Base-by-base conservation (phyloP, 2,329 filamentous ascomycete genomes). In the Aureobasidium namibiae region DNA sequence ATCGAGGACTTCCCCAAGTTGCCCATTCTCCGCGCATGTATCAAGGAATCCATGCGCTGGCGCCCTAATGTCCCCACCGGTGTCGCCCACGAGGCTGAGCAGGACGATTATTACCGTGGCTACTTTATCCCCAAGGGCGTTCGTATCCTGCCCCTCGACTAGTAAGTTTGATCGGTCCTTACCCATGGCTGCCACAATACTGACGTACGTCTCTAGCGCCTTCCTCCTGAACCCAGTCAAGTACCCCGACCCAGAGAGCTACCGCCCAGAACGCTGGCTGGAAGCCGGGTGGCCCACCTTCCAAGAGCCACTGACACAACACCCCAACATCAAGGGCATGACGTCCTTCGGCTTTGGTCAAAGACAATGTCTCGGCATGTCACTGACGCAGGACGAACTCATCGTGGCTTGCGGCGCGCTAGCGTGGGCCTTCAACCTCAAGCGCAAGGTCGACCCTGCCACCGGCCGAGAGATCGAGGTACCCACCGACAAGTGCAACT, bases 281-380 rank as follows among this genome's bases (percentile, higher is more conserved):
- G 80, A 85, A 63, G 71, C 80, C n/a, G 74, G 73, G 21, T 87
- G 80, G 77, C 84, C 84, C 0, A 85, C 84, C 0, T 87, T 81
- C 72, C 81, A 85, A 66, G 83, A 82, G 66, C 84, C 84, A 0
- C 76, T 87, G n/a, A 79, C 79, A 1, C 77, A 79, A 59, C 86
- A 81, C 65, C 84, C 85, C 16, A 84, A 80, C 69, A 79, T 87
- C 67, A 82, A 83, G 63, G 79, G 78, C 38, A 83, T 86, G 79
- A 80, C 84, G 63, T 84, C 80, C 0, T 87, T 87, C 65, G 84
- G 84, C 29, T 86, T 79, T 75, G 84, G 84, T 34, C 81, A 83
- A 44, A 78, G 84, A 62, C 79, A 80, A 14, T 87, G 84, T 65
- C 76, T 85, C 4, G 84, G 83, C 5, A 81, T 84, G 71, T 80